phyloP scores from a whole-genome alignment of 352 stramenopile species.

The Elongisporangium undulatum region DNA sequence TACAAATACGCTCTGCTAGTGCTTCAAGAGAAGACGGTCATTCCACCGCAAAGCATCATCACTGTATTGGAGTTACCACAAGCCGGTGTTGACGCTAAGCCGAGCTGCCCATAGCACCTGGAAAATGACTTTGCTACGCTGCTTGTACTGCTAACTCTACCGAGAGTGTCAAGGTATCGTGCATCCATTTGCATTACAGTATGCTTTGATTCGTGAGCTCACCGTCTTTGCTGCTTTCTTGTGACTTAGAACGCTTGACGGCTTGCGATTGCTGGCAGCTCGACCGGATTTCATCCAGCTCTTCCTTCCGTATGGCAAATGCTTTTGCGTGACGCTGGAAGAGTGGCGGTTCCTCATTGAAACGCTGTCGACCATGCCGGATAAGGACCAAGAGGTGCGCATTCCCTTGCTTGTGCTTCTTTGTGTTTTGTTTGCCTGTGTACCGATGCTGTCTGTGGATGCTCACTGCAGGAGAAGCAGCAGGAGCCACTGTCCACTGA shows the following conservation, averaged over 20 bases:
- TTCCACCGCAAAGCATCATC: slow-evolving; percentile 35
- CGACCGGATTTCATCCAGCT: slow-evolving; percentile 45
- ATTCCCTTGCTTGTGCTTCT: slow-evolving; percentile 2
- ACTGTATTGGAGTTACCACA: not conserved
- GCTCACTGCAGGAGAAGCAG: slow-evolving; percentile 7
- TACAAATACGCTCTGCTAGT: slow-evolving; percentile 41
- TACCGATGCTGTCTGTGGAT: not conserved
- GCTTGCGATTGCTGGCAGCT: slow-evolving; percentile 53
- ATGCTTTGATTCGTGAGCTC: not conserved
- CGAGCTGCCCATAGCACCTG: slow-evolving; percentile 22
- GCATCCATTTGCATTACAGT: not conserved
- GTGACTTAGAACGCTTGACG: slow-evolving; percentile 35
- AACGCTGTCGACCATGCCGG: slow-evolving; percentile 46
- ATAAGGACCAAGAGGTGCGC: slow-evolving; percentile 28
- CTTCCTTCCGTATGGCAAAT: slow-evolving; percentile 72
- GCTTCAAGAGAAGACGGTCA: slow-evolving; percentile 44
- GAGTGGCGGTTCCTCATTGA: slow-evolving; percentile 77
- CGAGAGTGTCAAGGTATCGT: slow-evolving; percentile 46
- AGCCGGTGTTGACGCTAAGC: not conserved
- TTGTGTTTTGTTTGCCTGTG: slow-evolving; percentile 2
- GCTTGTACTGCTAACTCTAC: slow-evolving; percentile 60
- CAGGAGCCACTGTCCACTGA: slow-evolving; percentile 9
- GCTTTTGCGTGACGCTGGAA: slow-evolving; percentile 58
- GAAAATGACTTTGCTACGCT: slow-evolving; percentile 60
- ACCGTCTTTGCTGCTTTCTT: not conserved